Percentiles rank a stretch among this genome's conserved stretches.
phyloP scores from a whole-genome alignment of 2,329 filamentous ascomycete species.

The Pseudogymnoascus sp. region DNA sequence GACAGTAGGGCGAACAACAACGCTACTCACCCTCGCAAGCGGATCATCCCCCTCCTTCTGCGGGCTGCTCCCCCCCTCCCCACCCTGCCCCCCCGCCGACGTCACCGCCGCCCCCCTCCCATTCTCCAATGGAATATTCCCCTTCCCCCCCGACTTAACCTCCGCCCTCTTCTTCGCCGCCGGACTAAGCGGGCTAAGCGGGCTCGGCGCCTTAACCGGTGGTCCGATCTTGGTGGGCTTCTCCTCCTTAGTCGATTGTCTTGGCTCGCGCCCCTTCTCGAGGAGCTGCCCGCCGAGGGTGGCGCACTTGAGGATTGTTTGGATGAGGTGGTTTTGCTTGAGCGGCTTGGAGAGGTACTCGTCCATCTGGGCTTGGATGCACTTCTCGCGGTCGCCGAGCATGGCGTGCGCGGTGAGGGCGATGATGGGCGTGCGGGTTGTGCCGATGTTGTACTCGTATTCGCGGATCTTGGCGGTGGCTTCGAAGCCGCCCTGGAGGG shows the following conservation, averaged over 20 bases:
- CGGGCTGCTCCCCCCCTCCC: not conserved
- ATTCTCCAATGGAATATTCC: not conserved
- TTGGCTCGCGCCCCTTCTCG: constrained; percentile 61
- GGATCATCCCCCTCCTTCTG: not conserved
- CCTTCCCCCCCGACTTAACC: not conserved
- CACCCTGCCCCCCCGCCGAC: too few relatives aligned
- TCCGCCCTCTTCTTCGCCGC: not conserved
- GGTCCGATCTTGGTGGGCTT: not conserved
- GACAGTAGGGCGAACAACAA: not conserved
- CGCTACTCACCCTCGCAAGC: not conserved
- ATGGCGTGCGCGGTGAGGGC: constrained; percentile 96
- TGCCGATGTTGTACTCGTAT: constrained; percentile 74
- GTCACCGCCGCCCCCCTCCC: not conserved
- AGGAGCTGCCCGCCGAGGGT: constrained; percentile 78
- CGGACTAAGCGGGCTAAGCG: not conserved
- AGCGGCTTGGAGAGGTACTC: constrained; percentile 96
- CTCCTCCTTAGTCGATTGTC: constrained; percentile 28
- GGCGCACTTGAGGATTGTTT: constrained; percentile 94
- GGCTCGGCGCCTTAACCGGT: not conserved
- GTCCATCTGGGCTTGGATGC: constrained; percentile 98
- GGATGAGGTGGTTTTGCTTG: constrained; percentile 94
- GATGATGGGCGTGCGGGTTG: constrained; percentile 86
- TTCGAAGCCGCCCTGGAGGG: constrained; percentile 75
- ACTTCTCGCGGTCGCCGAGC: constrained; percentile 96
- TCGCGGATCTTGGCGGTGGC: constrained; percentile 94